Evolutionary conservation across 805 yeast species (phyloP), one percentile per base, ranked within the genome.

Genomic region (Lipomyces starkeyi): DNA sequence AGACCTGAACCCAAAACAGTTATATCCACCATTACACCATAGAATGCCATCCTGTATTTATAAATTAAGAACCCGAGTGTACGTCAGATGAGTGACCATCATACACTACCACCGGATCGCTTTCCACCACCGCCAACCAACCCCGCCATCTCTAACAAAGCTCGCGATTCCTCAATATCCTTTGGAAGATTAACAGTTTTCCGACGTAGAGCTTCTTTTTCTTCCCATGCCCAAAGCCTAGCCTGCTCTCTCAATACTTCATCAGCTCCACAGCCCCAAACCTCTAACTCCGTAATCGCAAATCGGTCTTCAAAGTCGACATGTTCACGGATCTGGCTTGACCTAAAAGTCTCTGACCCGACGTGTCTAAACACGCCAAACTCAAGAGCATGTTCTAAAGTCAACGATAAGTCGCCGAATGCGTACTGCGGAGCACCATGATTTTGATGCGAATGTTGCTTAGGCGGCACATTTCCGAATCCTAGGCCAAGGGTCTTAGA

Each of bases 191-290:
- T 91, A 2, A 93, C 85, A 35, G 85, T 83, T 73, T 89, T 90
- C 62, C 98, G 82, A 49, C 92, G 88, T 73, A 87, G 85, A 0
- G 97, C 97, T 76, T 92, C 97, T 60, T 87, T 82, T 75, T 89
- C 90, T 76, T 94, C 98, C 97, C 97, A 93, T 73, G 89, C 93
- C 95, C 97, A 90, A 68, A 85, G 85, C 73, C 85, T 86, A 58
- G 84, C 81, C 78, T 93, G 97, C 69, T 89, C 93, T 37, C 85
- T 88, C 59, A 93, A 79, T 72, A 91, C 97, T 68, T 88, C 86
- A 9, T 85, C 87, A 7, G 91, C 87, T 0, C 98, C 98, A 66
- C 92, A 85, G 0, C 98, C 98, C 93, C 95, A 91, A 0, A 93
- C 97, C 76, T 93, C 97, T 32, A 93, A 80, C 71, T 90, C 93